These are phyloP conservation scores for Marasmius tenuissimus DNA, from an alignment of 1,284 basidiomycete species.

Conservation along the genomic window DNA sequence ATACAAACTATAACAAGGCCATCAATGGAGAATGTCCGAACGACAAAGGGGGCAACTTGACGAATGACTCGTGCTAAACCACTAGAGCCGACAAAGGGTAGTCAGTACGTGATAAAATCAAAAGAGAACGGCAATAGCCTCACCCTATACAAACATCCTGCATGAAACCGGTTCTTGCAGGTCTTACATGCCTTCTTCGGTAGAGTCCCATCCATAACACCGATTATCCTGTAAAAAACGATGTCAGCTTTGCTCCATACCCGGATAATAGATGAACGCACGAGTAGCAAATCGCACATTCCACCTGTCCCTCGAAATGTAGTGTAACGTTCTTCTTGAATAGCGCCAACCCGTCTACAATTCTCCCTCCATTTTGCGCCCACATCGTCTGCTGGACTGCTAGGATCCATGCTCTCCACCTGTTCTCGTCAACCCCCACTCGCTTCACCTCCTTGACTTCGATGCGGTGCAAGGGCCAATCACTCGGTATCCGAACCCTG, in stretches of 20 bases:
- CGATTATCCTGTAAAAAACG: slow-evolving; percentile 74
- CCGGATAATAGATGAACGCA: slow-evolving; percentile 39
- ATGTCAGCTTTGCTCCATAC: not conserved
- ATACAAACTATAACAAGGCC: not conserved
- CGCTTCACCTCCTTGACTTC: slow-evolving; percentile 86
- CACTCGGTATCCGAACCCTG: slow-evolving; percentile 80
- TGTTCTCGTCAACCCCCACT: slow-evolving; percentile 87
- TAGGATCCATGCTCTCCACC: slow-evolving; percentile 94
- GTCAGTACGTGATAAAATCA: not conserved
- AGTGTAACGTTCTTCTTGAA: slow-evolving; percentile 94
- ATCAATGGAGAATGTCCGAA: slow-evolving; percentile 58
- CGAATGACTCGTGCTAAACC: slow-evolving; percentile 90
- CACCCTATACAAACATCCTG: slow-evolving; percentile 88
- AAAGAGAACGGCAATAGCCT: slow-evolving; percentile 15
- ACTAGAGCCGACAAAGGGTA: slow-evolving; percentile 43
- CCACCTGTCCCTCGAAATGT: slow-evolving; percentile 92
- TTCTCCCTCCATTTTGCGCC: slow-evolving; percentile 80
- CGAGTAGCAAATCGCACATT: slow-evolving; percentile 95
- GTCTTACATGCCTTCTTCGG: slow-evolving; percentile 94
- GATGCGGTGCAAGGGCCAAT: slow-evolving; percentile 90
- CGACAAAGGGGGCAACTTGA: slow-evolving; percentile 92
- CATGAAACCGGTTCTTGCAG: slow-evolving; percentile 96
- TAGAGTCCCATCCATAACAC: slow-evolving; percentile 84
- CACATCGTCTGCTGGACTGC: slow-evolving; percentile 92
- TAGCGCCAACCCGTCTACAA: slow-evolving; percentile 88